Percentiles rank a stretch among this genome's conserved stretches.
phyloP scores from a whole-genome alignment of 228 moss, liverwort and hornwort genomes.

The Sphagnum fallax region DNA sequence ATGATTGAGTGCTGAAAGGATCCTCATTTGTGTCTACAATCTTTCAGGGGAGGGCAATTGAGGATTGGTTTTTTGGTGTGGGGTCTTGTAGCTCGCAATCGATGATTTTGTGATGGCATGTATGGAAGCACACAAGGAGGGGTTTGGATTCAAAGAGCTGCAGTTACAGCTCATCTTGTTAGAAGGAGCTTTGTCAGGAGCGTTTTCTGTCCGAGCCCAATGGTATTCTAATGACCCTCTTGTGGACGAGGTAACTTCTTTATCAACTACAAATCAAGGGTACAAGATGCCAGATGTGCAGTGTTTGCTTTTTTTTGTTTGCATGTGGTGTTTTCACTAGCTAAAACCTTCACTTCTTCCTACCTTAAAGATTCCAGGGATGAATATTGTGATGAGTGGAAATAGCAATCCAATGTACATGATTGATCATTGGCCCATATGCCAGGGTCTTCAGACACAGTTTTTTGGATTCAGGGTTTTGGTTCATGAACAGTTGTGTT shows the following conservation, averaged over 20 bases:
- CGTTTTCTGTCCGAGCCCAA: constrained; percentile 74
- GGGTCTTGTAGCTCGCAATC: constrained; percentile 65
- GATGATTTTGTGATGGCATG: constrained; percentile 75
- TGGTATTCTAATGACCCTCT: constrained; percentile 61
- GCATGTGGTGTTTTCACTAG: not conserved
- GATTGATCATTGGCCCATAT: too few relatives aligned
- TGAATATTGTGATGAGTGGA: too few relatives aligned
- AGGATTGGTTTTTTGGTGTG: constrained; percentile 3
- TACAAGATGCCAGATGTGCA: not conserved
- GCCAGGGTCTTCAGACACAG: not conserved
- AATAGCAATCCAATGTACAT: not conserved
- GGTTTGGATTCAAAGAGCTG: constrained; percentile 79
- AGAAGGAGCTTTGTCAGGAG: constrained; percentile 77
- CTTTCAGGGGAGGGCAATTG: not conserved
- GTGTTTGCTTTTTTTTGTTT: not conserved
- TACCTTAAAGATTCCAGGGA: too few relatives aligned
- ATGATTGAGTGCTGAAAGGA: too few relatives aligned
- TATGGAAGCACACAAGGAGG: constrained; percentile 66
- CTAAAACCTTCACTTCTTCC: too few relatives aligned
- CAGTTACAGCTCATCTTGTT: constrained; percentile 88
- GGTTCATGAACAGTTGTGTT: not conserved
- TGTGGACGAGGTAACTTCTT: constrained; percentile 52
- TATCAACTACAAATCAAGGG: not conserved
- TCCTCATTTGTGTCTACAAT: too few relatives aligned
- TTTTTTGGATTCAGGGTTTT: not conserved